phyloP scores from a whole-genome alignment of 1,284 basidiomycete genomes.

The Cutaneotrichosporon sp. region DNA sequence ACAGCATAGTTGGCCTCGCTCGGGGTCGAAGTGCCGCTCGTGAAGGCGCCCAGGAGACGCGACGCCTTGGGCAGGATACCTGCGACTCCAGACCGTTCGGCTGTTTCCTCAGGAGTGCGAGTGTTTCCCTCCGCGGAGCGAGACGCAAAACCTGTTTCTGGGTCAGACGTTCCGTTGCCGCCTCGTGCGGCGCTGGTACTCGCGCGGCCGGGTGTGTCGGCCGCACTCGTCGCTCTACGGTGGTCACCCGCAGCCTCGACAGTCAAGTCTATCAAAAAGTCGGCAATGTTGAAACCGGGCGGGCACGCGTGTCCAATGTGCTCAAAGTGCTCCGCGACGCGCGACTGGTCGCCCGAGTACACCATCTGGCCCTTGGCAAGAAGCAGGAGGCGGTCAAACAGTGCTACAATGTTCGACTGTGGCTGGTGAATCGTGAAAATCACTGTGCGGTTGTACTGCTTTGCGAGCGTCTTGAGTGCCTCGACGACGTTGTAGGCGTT shows the following conservation, averaged over 20 bases:
- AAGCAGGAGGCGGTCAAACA: conserved; percentile 87
- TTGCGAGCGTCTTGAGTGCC: conserved; percentile 74
- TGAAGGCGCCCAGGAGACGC: conserved; percentile 64
- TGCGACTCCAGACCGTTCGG: conserved; percentile 2
- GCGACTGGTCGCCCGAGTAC: conserved; percentile 69
- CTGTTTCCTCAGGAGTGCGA: too few relatives aligned
- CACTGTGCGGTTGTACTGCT: conserved; percentile 78
- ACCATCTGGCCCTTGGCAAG: conserved; percentile 77
- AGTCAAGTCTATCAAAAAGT: conserved; percentile 87
- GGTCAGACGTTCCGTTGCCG: conserved; percentile 3
- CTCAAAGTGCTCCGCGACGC: conserved; percentile 75
- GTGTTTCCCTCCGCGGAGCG: conserved; percentile 1
- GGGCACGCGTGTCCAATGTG: conserved; percentile 78
- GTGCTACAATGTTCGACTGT: conserved; percentile 90
- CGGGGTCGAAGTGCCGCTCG: conserved; percentile 31
- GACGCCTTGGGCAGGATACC: conserved; percentile 67
- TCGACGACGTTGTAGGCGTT: conserved; percentile 94
- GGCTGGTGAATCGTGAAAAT: conserved; percentile 98
- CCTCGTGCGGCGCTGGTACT: not conserved
- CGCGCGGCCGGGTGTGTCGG: conserved; percentile 28
- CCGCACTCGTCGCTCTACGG: conserved; percentile 7
- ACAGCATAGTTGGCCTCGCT: conserved; percentile 48
- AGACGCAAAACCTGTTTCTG: conserved; percentile 12
- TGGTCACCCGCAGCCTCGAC: conserved; percentile 59
- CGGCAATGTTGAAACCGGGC: conserved; percentile 93